phyloP scores from a whole-genome alignment of 768 basidiomycete species.

The Crepidotus variabilis region DNA sequence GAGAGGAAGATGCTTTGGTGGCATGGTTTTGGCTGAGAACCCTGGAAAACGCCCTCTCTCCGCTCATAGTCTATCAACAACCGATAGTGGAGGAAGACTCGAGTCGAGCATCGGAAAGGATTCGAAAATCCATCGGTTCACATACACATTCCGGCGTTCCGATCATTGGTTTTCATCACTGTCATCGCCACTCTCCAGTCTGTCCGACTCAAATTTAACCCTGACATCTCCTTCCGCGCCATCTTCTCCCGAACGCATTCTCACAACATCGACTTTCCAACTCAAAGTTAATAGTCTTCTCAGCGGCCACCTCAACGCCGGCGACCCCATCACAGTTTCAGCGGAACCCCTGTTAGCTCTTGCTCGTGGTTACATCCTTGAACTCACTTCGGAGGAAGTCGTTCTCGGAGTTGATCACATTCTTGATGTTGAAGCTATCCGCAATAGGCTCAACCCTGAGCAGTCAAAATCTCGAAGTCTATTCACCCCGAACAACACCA shows the following conservation, averaged over 20 bases:
- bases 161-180: slow-evolving; percentile 1
- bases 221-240: not conserved
- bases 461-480: not conserved
- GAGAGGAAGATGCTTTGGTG: slow-evolving; percentile 79
- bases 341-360: slow-evolving; percentile 88
- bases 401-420: slow-evolving; percentile 82
- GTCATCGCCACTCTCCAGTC: not conserved
- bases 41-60: slow-evolving; percentile 22
- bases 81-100: slow-evolving; percentile 5
- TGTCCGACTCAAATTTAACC: not conserved
- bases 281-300: slow-evolving; percentile 40
- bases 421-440: slow-evolving; percentile 29
- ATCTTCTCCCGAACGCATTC: not conserved
- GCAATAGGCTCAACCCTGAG: slow-evolving; percentile 9
- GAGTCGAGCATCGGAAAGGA: slow-evolving; percentile 20
- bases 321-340: slow-evolving; percentile 85
- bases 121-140: slow-evolving; percentile 71
- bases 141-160: slow-evolving; percentile 67
- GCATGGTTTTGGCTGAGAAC: slow-evolving; percentile 64
- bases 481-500: slow-evolving; percentile 12
- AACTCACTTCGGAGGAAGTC: slow-evolving; percentile 60
- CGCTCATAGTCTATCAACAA: slow-evolving; percentile 2
- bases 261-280: not conserved
- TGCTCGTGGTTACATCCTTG: slow-evolving; percentile 77
- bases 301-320: slow-evolving; percentile 72